phyloP scores from a whole-genome alignment of 106 monocot genomes.

The Dendrobium officinale region DNA sequence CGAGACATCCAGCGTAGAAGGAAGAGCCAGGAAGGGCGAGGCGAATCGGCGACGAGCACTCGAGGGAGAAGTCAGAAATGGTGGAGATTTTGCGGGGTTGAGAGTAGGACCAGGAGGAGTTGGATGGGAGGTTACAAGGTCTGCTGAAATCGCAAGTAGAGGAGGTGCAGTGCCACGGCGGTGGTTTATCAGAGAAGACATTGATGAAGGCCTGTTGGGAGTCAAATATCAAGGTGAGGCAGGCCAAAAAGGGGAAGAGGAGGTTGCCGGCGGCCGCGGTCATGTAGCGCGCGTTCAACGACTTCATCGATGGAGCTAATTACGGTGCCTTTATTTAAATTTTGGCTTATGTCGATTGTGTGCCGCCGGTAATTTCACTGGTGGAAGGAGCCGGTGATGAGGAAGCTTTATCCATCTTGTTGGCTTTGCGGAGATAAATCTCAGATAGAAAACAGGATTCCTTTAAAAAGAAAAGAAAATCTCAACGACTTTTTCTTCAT shows the following conservation, averaged over 20 bases:
- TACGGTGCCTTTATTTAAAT: too few species aligned
- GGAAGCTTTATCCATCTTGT: not conserved
- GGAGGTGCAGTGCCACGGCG: conserved; percentile 19
- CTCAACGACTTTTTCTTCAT: too few species aligned
- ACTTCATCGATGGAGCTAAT: too few species aligned
- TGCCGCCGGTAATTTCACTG: too few species aligned
- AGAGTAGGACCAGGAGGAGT: conserved; percentile 16
- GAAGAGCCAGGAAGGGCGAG: conserved; percentile 18
- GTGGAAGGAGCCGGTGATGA: not conserved
- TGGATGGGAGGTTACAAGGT: not conserved
- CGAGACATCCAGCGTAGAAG: conserved; percentile 22
- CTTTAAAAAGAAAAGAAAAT: too few species aligned
- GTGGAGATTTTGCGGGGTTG: conserved; percentile 3
- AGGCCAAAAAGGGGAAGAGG: conserved; percentile 6
- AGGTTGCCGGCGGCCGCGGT: not conserved
- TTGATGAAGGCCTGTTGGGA: conserved; percentile 29
- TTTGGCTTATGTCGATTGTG: too few species aligned
- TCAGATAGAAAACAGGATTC: too few species aligned
- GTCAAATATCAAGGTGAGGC: conserved; percentile 15
- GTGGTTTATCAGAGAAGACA: conserved; percentile 27
- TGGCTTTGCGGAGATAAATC: too few species aligned
- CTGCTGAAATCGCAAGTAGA: not conserved
- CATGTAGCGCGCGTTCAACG: too few species aligned
- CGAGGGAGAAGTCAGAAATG: conserved; percentile 20
- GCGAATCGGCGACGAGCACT: conserved; percentile 3